Evolutionary conservation across 495 filamentous ascomycete species (phyloP).

Genomic region (Hypoxylon fragiforme): DNA sequence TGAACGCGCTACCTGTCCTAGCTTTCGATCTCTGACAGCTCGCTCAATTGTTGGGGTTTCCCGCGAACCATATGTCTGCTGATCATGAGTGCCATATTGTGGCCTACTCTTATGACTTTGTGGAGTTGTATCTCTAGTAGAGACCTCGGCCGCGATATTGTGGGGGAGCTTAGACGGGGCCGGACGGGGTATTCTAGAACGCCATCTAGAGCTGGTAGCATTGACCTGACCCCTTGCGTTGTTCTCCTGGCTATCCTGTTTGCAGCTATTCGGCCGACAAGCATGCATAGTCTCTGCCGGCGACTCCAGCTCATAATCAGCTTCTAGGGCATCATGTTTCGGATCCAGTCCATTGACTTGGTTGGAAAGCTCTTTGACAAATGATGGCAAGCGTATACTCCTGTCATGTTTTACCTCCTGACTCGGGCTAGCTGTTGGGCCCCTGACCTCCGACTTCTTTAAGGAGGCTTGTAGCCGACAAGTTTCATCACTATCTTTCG

Average conservation of each 20-base stretch:
- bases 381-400: background rate
- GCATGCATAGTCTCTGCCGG: background rate
- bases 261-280: background rate
- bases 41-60: constrained; percentile 76
- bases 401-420: no score
- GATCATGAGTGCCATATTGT: constrained; percentile 56
- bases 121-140: no score
- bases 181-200: background rate
- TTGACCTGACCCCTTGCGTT: background rate
- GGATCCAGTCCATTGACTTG: no score
- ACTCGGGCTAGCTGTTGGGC: background rate
- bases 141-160: background rate
- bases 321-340: no score
- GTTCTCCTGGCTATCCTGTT: background rate
- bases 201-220: background rate
- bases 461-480: background rate
- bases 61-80: constrained; percentile 77
- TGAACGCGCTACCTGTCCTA: constrained; percentile 79
- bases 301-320: no score
- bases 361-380: background rate
- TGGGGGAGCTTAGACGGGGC: background rate
- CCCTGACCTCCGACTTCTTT: constrained; percentile 7
- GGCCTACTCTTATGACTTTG: constrained; percentile 39
- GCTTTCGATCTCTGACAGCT: constrained; percentile 68
- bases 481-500: background rate